Evolutionary conservation across 495 filamentous ascomycete species (phyloP), one percentile per base, ranked within the genome.

Genomic region (Penicillium nucicola): DNA sequence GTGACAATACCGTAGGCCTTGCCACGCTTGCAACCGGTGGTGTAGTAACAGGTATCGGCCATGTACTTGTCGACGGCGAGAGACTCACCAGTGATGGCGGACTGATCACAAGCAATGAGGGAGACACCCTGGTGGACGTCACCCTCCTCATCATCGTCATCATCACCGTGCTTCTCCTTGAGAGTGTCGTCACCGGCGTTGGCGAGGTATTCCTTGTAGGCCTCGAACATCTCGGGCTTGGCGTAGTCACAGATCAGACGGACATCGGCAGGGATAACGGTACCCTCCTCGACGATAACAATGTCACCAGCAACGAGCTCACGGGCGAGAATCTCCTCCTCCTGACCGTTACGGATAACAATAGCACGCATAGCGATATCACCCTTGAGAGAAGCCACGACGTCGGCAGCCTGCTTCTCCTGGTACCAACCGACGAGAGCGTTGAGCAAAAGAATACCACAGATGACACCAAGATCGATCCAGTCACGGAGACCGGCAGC

Each of bases 381-480:
- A 76, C 88, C 88, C 74, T 89, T 90, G 35, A 92, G 73, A 50
- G 75, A 81, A 48, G 86, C 86, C 52, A 92, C 88, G 58, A 92
- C 86, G 68, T 92, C 88, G 52, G 86, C 87, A 52, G 88, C 88
- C 72, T 89, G 86, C 73, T 89, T 90, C 69, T 92, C 88, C 68
- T 92, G 87, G 68, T 90, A 92, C 81, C 86, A 92, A 74, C 87
- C 87, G 65, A 90, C 87, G 45, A 77, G 63, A 49, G 88, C 88
- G 74, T 92, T 92, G 50, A 92, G 84, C 59, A 85, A 58, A 30
- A 92, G 74, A 69, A 92, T 92, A 77, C 84, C 88, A 61, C 86
- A 84, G 69, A 91, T 91, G 64, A 91, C 86, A 79, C 87, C 87
- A 50, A 90, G 81, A 79, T 91, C 87, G 55, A 91, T 84, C 85